Base-by-base conservation (phyloP, 2,329 filamentous ascomycete species). In the Thermoascus crustaceus region DNA sequence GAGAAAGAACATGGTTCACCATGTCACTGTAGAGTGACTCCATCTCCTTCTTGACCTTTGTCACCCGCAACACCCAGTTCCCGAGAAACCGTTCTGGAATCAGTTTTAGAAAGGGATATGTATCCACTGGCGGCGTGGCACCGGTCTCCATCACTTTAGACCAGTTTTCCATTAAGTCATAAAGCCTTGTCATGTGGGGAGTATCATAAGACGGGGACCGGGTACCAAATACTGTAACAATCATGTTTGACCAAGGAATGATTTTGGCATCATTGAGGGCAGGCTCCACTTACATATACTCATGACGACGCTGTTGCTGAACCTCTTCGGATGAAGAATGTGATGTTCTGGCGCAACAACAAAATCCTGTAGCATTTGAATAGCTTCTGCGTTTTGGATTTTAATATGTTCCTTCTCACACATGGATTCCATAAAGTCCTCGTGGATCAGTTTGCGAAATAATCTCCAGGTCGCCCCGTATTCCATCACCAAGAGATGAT, bases 281-380 rank as follows among this genome's bases (percentile, higher is more conserved):
- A 11, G 4, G 7, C n/a, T 23, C 21, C 7, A 14, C 34, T 23
- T 34, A n/a, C n/a, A 19, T 14, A 39, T 44, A 25, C 39, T 44
- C 54, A 64, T 70, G 17, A 56, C 68, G 34, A 72, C 62, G 39
- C 66, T 70, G 41, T 73, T 73, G 32, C 60, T 67, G 39, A 61
- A 71, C 2, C 71, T 54, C 42, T 66, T 66, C 0, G 68, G 61
- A 43, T 72, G 67, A 19, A 56, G 37, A 66, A 71, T 71, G 30
- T 64, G 58, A n/a, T 66, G 39, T 17, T 61, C 54, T 0, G 69
- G 68, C 1, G 50, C 37, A 0, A 54, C 30, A 10, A 66, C 38
- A 40, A 66, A 66, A 42, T 73, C 70, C 7, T 53, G 46, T 4
- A 72, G 38, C 55, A 73, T 62, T 47, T 73, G 68, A 2, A 52